These are phyloP conservation scores for Apophysomyces ossiformis DNA, from an alignment of 371 early-diverging fungal species.

Conservation along the genomic window DNA sequence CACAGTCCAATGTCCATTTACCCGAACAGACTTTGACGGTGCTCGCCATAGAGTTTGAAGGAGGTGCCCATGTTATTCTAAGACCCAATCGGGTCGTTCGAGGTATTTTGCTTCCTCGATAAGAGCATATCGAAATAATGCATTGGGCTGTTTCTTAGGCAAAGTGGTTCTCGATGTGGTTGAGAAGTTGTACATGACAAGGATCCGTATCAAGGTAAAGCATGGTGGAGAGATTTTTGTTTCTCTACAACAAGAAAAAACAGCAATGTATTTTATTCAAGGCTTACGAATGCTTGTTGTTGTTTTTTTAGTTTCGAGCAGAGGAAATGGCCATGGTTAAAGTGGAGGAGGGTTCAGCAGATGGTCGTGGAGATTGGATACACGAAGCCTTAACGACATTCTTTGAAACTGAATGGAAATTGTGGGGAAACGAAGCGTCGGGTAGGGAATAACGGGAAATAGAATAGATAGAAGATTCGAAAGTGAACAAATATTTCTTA, in stretches of 20 bases:
- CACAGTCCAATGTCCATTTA: background rate
- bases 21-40: conserved; percentile 7
- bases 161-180: conserved; percentile 37
- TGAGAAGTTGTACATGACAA: conserved; percentile 44
- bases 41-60: conserved; percentile 47
- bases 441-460: conserved; percentile 28
- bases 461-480: background rate
- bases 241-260: background rate
- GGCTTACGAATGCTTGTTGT: background rate
- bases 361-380: conserved; percentile 45
- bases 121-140: too few species aligned
- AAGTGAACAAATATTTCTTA: conserved; percentile 3
- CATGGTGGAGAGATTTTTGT: too few species aligned
- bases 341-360: conserved; percentile 42
- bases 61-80: conserved; percentile 51
- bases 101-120: conserved; percentile 25
- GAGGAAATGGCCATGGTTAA: conserved; percentile 54
- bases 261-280: background rate
- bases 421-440: conserved; percentile 49
- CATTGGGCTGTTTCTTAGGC: conserved; percentile 13
- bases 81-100: conserved; percentile 51
- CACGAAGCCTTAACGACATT: conserved; percentile 52
- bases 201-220: conserved; percentile 48
- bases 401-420: conserved; percentile 52
- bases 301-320: conserved; percentile 43